These are phyloP conservation scores for Alternaria longipes DNA, from an alignment of 2,329 filamentous ascomycete genomes.

Conservation along the genomic window DNA sequence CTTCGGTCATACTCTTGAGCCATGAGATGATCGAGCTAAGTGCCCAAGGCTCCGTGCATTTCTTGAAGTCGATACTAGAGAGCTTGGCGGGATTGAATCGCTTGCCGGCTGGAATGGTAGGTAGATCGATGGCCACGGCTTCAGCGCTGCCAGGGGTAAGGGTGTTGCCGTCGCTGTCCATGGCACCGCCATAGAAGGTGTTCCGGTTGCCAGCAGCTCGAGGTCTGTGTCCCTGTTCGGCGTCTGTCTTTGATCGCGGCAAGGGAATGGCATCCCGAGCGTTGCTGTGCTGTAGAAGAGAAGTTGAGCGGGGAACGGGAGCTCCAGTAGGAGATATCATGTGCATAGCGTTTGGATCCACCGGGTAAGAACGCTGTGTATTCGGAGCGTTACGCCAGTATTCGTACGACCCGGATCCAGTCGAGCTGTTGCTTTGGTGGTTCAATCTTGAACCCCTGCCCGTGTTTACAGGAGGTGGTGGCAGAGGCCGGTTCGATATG, in stretches of 20 bases:
- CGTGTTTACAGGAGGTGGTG: constrained; percentile 69
- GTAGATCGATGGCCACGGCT: constrained; percentile 78
- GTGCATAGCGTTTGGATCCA: constrained; percentile 41
- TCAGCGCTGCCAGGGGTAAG: constrained; percentile 60
- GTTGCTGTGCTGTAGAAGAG: constrained; percentile 81
- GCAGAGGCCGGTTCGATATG: constrained; percentile 68
- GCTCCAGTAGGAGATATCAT: constrained; percentile 46
- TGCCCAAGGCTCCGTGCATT: constrained; percentile 90
- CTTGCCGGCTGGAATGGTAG: constrained; percentile 79
- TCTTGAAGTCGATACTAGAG: constrained; percentile 80
- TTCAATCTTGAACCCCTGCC: constrained; percentile 56
- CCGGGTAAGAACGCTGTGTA: constrained; percentile 43
- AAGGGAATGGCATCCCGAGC: constrained; percentile 81
- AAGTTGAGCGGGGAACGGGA: constrained; percentile 58
- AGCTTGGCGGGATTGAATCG: constrained; percentile 89
- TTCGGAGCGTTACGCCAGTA: constrained; percentile 49
- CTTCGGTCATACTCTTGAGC: constrained; percentile 89
- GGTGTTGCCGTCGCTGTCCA: constrained; percentile 62
- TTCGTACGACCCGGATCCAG: constrained; percentile 57
- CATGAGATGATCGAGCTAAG: constrained; percentile 86
- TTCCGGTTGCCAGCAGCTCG: constrained; percentile 54
- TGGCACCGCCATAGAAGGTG: constrained; percentile 45
- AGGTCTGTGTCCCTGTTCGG: constrained; percentile 65
- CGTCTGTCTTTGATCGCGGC: constrained; percentile 93
- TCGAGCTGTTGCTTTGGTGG: constrained; percentile 45